These are phyloP conservation scores for Corylus americana DNA, from an alignment of 306 rosid genomes.

Conservation along the genomic window DNA sequence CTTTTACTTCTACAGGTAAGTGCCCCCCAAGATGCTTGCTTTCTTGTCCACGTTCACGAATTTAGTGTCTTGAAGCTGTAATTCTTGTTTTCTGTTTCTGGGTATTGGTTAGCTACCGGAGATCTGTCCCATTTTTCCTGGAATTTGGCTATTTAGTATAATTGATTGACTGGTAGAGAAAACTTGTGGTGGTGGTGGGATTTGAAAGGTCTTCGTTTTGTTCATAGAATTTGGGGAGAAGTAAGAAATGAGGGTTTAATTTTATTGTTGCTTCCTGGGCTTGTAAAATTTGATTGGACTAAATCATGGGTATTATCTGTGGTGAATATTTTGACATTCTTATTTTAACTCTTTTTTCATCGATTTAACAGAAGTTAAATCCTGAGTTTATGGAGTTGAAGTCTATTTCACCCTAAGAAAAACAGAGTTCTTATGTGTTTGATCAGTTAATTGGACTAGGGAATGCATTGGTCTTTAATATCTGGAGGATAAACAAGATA, in stretches of 20 bases:
- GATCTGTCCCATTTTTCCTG: background rate
- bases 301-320: background rate
- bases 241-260: constrained; percentile 3
- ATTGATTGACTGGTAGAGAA: constrained; percentile 5
- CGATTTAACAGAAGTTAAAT: background rate
- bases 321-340: background rate
- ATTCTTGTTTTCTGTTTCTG: constrained; percentile 22
- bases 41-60: background rate
- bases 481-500: background rate
- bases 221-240: constrained; percentile 3
- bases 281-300: background rate
- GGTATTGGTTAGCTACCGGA: background rate
- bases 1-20: constrained; percentile 78
- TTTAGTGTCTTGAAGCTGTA: constrained; percentile 12
- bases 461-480: background rate
- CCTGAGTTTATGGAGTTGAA: background rate
- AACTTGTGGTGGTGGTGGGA: background rate
- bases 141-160: background rate
- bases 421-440: background rate
- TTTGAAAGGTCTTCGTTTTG: background rate
- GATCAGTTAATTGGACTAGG: background rate
- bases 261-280: background rate
- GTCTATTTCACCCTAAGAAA: background rate
- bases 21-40: constrained; percentile 2
- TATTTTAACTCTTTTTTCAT: background rate